phyloP scores from a whole-genome alignment of 345 rosid species.

The rapeseed (Brassica napus) region Da-Ae NC_063441.1:21107001-21107500 shows the following conservation, averaged over 20 bases:
- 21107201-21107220: slow-evolving; percentile 57
- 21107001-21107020: slow-evolving; percentile 56
- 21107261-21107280: slow-evolving; percentile 81
- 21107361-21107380: slow-evolving; percentile 83
- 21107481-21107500: slow-evolving; percentile 82
- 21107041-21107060: slow-evolving; percentile 74
- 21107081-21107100: slow-evolving; percentile 54
- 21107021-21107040: slow-evolving; percentile 65
- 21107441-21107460: slow-evolving; percentile 59
- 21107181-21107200: slow-evolving; percentile 71
- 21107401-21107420: slow-evolving; percentile 90
- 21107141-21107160: slow-evolving; percentile 71
- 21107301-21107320: slow-evolving; percentile 63
- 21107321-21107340: slow-evolving; percentile 62
- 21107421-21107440: slow-evolving; percentile 77
- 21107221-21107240: slow-evolving; percentile 59
- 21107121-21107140: slow-evolving; percentile 61
- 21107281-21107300: slow-evolving; percentile 70
- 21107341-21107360: slow-evolving; percentile 74
- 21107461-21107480: slow-evolving; percentile 76
- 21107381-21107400: slow-evolving; percentile 70
- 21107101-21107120: slow-evolving; percentile 58
- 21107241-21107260: slow-evolving; percentile 90
- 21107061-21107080: slow-evolving; percentile 85
- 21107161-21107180: slow-evolving; percentile 76